Percentiles rank a stretch among this genome's conserved stretches.
Evolutionary conservation across 345 rosid genomes (phyloP).

Genomic region (Arabidopsis thaliana): TAIR10.1 NC_003075.7:15035501-15036000

Average conservation of each 20-base stretch:
- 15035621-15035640: no score
- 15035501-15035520: constrained; percentile 47
- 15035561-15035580: neutral
- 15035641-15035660: no score
- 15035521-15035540: constrained; percentile 39
- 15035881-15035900: no score
- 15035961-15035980: neutral
- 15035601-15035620: no score
- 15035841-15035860: neutral
- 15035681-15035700: no score
- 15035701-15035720: no score
- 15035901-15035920: neutral
- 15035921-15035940: neutral
- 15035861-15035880: neutral
- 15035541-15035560: no score
- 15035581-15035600: neutral
- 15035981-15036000: neutral
- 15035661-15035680: no score
- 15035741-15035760: no score
- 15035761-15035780: no score
- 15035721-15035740: no score
- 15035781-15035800: constrained; percentile 1
- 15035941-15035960: neutral
- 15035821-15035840: constrained; percentile 7
- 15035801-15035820: constrained; percentile 18